Percentiles rank a stretch among this genome's conserved stretches.
Conservation (phyloP, 2,329 filamentous ascomycete genomes). For the Trichoderma citrinoviride region DNA sequence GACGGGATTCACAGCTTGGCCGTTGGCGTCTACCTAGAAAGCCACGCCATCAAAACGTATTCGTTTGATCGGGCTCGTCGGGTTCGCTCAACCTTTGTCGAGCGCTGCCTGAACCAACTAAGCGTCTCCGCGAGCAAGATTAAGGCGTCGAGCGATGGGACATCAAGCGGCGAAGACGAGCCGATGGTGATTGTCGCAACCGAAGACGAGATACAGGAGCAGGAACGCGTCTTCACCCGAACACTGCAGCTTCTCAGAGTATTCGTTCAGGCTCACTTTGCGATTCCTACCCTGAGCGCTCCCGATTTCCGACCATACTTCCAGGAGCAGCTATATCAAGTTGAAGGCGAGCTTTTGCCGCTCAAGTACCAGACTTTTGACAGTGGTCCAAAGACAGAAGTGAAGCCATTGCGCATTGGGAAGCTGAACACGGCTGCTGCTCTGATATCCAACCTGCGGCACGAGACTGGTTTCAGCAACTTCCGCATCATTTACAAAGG, state of each 20-base stretch:
- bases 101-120: constrained; percentile 70
- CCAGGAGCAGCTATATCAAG: constrained; percentile 47
- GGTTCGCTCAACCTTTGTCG: constrained; percentile 67
- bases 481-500: constrained; percentile 72
- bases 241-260: constrained; percentile 66
- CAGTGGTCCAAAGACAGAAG: constrained; percentile 55
- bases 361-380: constrained; percentile 75
- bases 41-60: constrained; percentile 48
- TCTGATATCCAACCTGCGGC: constrained; percentile 63
- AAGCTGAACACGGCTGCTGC: constrained; percentile 68
- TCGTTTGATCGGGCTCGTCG: constrained; percentile 50
- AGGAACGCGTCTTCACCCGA: constrained; percentile 62
- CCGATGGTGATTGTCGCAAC: constrained; percentile 51
- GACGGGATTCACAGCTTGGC: constrained; percentile 69
- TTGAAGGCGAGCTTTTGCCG: constrained; percentile 62
- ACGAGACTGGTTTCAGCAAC: constrained; percentile 71
- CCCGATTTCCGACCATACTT: constrained; percentile 57
- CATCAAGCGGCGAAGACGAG: constrained; percentile 47
- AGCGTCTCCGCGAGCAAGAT: constrained; percentile 57
- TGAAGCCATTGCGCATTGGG: constrained; percentile 64
- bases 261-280: constrained; percentile 64
- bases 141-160: constrained; percentile 46
- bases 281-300: constrained; percentile 57
- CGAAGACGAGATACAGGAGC: constrained; percentile 47
- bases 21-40: constrained; percentile 65